Evolutionary conservation across 2,329 filamentous ascomycete genomes (phyloP).

Genomic region (Curvularia sp.): DNA sequence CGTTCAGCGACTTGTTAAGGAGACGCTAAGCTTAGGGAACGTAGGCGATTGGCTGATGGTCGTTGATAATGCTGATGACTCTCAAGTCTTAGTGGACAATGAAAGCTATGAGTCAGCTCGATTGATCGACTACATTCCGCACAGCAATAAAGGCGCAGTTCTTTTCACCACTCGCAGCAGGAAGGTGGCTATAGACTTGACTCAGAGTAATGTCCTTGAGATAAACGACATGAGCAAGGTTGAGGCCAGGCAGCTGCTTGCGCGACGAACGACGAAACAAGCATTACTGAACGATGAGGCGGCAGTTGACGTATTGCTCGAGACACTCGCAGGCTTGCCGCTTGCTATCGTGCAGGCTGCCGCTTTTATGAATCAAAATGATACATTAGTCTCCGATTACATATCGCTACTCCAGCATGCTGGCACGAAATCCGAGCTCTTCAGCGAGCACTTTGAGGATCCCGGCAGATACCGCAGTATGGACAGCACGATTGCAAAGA

Average conservation of each 20-base stretch:
- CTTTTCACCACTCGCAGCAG: conserved; percentile 41
- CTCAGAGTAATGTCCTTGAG: conserved; percentile 24
- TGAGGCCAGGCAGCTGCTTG: conserved; percentile 19
- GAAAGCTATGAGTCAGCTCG: conserved; percentile 4
- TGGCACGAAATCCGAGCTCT: conserved; percentile 37
- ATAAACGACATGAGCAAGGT: conserved; percentile 31
- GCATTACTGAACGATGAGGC: conserved; percentile 18
- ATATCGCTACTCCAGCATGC: conserved; percentile 29
- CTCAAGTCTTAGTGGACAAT: conserved; percentile 34
- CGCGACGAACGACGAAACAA: conserved; percentile 14
- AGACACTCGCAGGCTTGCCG: conserved; percentile 28
- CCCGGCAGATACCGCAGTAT: conserved; percentile 36
- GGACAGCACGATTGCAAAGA: conserved; percentile 47
- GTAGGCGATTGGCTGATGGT: conserved; percentile 53
- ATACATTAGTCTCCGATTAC: conserved; percentile 23
- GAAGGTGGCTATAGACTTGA: conserved; percentile 21
- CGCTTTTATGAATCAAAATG: conserved; percentile 37
- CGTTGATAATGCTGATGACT: conserved; percentile 57
- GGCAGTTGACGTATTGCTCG: conserved; percentile 36
- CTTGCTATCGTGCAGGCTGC: conserved; percentile 24
- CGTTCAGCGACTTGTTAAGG: conserved; percentile 49
- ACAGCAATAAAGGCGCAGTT: conserved; percentile 38
- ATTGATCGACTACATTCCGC: conserved; percentile 44
- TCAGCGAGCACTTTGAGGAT: conserved; percentile 47
- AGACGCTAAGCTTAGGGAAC: conserved; percentile 36